phyloP scores from a whole-genome alignment of 257 asterid genomes.

The Jasminum sambac region DNA sequence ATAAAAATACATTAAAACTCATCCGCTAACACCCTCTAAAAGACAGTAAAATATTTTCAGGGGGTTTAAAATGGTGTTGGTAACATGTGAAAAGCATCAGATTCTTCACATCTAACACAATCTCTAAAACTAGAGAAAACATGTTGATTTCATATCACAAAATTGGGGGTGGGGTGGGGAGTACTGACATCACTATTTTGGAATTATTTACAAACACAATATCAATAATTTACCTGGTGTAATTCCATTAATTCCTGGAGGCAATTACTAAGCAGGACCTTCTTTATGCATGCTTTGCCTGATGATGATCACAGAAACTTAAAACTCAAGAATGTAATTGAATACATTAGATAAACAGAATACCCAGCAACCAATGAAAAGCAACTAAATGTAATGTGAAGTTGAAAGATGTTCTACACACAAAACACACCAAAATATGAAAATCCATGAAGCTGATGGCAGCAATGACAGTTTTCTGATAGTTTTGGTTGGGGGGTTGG shows the following conservation, averaged over 20 bases:
- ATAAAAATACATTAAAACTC: too few relatives aligned
- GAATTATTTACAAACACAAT: conserved; percentile 11
- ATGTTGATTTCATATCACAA: not conserved
- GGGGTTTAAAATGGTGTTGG: not conserved
- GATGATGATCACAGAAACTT: conserved; percentile 27
- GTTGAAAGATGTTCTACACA: not conserved
- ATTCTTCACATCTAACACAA: not conserved
- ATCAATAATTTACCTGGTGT: conserved; percentile 73
- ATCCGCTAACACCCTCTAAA: too few relatives aligned
- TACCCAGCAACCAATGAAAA: not conserved
- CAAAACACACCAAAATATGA: not conserved
- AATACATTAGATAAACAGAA: not conserved
- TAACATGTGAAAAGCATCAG: not conserved
- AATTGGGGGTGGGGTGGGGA: not conserved
- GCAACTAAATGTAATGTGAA: not conserved
- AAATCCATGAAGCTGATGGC: not conserved
- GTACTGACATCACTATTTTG: not conserved
- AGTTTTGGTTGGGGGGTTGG: not conserved
- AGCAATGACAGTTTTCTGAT: not conserved
- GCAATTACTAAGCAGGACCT: conserved; percentile 94
- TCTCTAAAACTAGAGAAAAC: not conserved
- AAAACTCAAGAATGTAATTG: not conserved
- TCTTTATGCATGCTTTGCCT: conserved; percentile 99
- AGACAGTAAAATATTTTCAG: not conserved
- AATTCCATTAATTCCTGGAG: conserved; percentile 99